Percentiles rank a stretch among this genome's conserved stretches.
Conservation (phyloP, 352 stramenopile species). For the Saprolegnia diclina region DNA sequence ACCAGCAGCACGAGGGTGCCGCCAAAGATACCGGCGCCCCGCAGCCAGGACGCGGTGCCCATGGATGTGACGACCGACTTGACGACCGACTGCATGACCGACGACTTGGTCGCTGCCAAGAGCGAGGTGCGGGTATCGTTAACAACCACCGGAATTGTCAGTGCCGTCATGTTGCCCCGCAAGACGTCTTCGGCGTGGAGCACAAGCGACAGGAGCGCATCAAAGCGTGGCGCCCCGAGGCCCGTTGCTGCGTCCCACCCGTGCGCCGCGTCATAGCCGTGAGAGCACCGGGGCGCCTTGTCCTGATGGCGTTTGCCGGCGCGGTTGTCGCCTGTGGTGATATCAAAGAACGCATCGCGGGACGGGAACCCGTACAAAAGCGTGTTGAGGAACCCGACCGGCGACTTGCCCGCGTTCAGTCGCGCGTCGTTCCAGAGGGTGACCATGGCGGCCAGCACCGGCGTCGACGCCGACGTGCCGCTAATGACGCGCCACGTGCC, state of each 20-base stretch:
- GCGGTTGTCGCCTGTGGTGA: constrained; percentile 80
- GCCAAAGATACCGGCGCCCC: neutral
- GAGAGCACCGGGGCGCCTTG: constrained; percentile 39
- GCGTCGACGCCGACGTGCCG: constrained; percentile 82
- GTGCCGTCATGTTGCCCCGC: neutral
- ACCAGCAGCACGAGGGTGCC: neutral
- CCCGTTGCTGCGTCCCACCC: constrained; percentile 87
- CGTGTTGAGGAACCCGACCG: constrained; percentile 83
- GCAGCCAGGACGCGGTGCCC: too few species aligned
- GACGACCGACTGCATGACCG: too few species aligned
- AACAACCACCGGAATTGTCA: neutral
- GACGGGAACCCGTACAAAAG: constrained; percentile 76
- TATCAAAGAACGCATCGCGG: constrained; percentile 71
- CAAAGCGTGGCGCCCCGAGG: constrained; percentile 78
- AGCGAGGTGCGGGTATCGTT: neutral
- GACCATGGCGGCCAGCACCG: constrained; percentile 79
- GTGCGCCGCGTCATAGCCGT: constrained; percentile 71
- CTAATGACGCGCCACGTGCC: constrained; percentile 42
- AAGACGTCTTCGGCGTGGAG: constrained; percentile 11
- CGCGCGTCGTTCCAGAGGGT: constrained; percentile 83
- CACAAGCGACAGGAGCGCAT: neutral
- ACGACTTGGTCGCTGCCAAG: too few species aligned
- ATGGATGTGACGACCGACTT: too few species aligned
- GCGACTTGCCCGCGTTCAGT: constrained; percentile 61
- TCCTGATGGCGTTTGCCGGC: constrained; percentile 33